phyloP scores from a whole-genome alignment of 805 yeast species.

The Clavispora vitiphila region DNA sequence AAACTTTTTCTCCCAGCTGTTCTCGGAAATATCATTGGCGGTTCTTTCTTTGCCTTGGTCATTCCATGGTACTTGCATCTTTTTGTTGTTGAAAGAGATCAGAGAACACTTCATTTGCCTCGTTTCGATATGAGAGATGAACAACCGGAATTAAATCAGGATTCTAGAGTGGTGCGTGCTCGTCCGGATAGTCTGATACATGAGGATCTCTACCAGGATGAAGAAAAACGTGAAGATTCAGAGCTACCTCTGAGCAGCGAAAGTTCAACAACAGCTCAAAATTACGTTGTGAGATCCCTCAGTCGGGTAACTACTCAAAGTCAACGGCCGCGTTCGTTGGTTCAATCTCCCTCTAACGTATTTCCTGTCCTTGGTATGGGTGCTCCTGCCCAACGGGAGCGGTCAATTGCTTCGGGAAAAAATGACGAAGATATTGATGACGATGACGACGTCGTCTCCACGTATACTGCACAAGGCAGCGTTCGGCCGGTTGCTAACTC shows the following conservation, averaged over 20 bases:
- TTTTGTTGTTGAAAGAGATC: slow-evolving; percentile 67
- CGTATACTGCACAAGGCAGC: neutral
- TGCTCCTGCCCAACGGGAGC: slow-evolving; percentile 51
- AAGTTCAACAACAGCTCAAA: neutral
- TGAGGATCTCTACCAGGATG: slow-evolving; percentile 4
- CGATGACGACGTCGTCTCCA: neutral
- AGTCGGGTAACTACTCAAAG: neutral
- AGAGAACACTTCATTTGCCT: slow-evolving; percentile 57
- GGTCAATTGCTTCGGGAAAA: slow-evolving; percentile 46
- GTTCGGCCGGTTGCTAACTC: slow-evolving; percentile 8
- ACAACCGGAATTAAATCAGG: slow-evolving; percentile 72
- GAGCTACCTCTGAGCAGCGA: neutral
- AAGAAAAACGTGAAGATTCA: slow-evolving; percentile 1
- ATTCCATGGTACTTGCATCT: slow-evolving; percentile 73
- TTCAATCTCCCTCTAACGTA: slow-evolving; percentile 63
- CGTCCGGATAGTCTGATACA: slow-evolving; percentile 5
- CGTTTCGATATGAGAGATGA: slow-evolving; percentile 69
- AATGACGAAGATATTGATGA: neutral
- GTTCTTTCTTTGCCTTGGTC: slow-evolving; percentile 55
- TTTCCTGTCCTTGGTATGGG: slow-evolving; percentile 83
- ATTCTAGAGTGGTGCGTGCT: slow-evolving; percentile 67
- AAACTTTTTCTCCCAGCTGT: slow-evolving; percentile 65
- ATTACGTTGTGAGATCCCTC: neutral
- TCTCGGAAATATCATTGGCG: slow-evolving; percentile 79
- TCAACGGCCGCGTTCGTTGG: slow-evolving; percentile 1